Evolutionary conservation across 768 basidiomycete genomes (phyloP).

Genomic region (Pleurotus citrinopileatus): DNA sequence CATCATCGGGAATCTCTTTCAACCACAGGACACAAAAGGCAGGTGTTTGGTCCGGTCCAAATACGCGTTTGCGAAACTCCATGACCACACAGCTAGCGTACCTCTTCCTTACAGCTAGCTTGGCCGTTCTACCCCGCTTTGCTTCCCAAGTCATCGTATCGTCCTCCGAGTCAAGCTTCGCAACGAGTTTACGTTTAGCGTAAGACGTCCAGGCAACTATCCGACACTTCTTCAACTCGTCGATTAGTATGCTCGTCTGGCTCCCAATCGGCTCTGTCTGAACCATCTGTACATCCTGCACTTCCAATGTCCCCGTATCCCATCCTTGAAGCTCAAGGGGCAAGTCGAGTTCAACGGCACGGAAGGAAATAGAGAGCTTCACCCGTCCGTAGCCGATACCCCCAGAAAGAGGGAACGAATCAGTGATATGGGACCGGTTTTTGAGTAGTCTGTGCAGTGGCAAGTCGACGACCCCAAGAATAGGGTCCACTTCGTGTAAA

Average conservation of each 20-base stretch:
- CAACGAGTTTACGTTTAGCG: slow-evolving; percentile 33
- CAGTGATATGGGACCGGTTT: slow-evolving; percentile 51
- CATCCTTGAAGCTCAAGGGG: slow-evolving; percentile 60
- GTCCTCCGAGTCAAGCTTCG: slow-evolving; percentile 15
- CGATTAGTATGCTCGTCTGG: slow-evolving; percentile 19
- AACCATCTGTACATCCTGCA: slow-evolving; percentile 21
- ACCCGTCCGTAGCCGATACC: slow-evolving; percentile 68
- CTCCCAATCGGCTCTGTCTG: slow-evolving; percentile 17
- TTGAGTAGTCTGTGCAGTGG: slow-evolving; percentile 43
- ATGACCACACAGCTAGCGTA: slow-evolving; percentile 38
- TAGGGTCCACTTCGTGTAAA: slow-evolving; percentile 58
- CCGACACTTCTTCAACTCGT: slow-evolving; percentile 35
- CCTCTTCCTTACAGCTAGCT: slow-evolving; percentile 37
- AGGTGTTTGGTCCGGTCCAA: slow-evolving; percentile 31
- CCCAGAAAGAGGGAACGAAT: slow-evolving; percentile 62
- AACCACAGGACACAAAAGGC: slow-evolving; percentile 40
- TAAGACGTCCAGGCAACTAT: slow-evolving; percentile 37
- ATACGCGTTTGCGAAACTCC: slow-evolving; percentile 29
- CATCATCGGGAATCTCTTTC: slow-evolving; percentile 37
- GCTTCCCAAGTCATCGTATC: slow-evolving; percentile 31
- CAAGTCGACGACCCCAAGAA: slow-evolving; percentile 69
- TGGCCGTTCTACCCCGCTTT: slow-evolving; percentile 25
- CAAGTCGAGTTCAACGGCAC: slow-evolving; percentile 57
- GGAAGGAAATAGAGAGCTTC: slow-evolving; percentile 64
- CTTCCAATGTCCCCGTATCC: slow-evolving; percentile 67